Conservation (phyloP, 352 stramenopile species). For the Saprolegnia diclina region DNA sequence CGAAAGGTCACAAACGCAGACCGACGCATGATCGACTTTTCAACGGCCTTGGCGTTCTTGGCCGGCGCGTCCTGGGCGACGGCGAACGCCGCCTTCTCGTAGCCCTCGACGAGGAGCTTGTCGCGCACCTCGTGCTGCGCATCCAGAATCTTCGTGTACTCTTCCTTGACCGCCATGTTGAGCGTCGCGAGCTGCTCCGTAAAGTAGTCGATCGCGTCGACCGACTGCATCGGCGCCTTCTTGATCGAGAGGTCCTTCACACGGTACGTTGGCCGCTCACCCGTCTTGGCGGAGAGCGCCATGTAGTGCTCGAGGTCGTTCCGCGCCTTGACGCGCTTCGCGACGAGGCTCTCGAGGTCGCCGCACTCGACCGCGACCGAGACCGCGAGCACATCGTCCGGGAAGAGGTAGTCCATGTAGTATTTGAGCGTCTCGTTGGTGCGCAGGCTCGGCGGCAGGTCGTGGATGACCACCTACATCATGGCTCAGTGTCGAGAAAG, state of each 20-base stretch:
- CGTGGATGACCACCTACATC: constrained; percentile 43
- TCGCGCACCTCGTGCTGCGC: constrained; percentile 41
- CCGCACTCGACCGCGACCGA: constrained; percentile 68
- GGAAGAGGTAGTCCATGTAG: constrained; percentile 72
- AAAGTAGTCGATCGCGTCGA: constrained; percentile 63
- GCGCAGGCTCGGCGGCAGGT: constrained; percentile 55
- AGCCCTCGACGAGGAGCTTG: constrained; percentile 22
- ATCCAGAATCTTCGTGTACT: constrained; percentile 65
- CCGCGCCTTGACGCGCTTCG: constrained; percentile 43
- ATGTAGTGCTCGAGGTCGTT: constrained; percentile 50
- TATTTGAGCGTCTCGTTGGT: constrained; percentile 53
- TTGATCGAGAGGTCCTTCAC: constrained; percentile 26
- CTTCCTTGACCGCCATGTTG: constrained; percentile 38
- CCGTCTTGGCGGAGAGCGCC: constrained; percentile 39
- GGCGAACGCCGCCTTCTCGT: constrained; percentile 18
- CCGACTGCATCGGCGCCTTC: constrained; percentile 18
- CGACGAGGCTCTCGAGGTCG: constrained; percentile 47
- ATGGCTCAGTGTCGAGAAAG: background rate
- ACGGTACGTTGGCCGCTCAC: constrained; percentile 42
- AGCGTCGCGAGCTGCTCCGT: constrained; percentile 48
- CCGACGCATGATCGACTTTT: constrained; percentile 44
- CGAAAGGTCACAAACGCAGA: constrained; percentile 74
- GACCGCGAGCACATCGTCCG: constrained; percentile 47
- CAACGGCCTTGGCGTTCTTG: background rate
- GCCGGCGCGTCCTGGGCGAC: background rate